Conservation (phyloP, 2,329 filamentous ascomycete genomes). For the Pyrenophora graminea region DNA sequence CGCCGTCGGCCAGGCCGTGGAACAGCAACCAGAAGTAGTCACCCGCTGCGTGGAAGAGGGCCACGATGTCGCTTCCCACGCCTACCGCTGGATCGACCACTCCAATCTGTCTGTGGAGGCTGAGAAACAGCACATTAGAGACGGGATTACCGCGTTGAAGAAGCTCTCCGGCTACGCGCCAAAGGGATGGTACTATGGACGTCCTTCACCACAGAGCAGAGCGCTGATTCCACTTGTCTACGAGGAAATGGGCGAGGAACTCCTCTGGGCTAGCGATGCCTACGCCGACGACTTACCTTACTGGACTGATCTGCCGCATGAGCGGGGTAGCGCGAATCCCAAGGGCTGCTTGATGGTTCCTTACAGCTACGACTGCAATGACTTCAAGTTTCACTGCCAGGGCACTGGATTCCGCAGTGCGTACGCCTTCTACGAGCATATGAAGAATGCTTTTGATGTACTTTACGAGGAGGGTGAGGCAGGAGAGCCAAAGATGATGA, state of each 20-base stretch:
- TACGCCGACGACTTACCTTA: constrained; percentile 62
- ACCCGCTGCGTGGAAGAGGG: constrained; percentile 55
- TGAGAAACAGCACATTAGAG: constrained; percentile 55
- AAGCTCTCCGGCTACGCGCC: constrained; percentile 53
- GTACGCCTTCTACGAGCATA: constrained; percentile 50
- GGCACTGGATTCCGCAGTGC: constrained; percentile 54
- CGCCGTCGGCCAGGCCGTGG: constrained; percentile 55
- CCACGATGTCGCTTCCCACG: constrained; percentile 57
- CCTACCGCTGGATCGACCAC: constrained; percentile 59
- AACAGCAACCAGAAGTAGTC: constrained; percentile 55
- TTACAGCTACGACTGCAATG: constrained; percentile 61
- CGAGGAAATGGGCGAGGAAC: constrained; percentile 57
- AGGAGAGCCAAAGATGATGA: constrained; percentile 55
- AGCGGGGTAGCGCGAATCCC: constrained; percentile 46
- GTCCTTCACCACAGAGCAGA: constrained; percentile 51
- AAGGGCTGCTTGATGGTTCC: constrained; percentile 61
- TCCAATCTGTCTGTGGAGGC: constrained; percentile 52
- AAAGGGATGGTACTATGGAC: constrained; percentile 57
- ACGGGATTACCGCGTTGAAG: constrained; percentile 50
- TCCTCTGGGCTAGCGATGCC: constrained; percentile 56
- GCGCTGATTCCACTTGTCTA: constrained; percentile 57
- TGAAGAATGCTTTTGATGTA: constrained; percentile 59
- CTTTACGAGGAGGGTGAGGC: constrained; percentile 57
- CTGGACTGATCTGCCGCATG: constrained; percentile 59
- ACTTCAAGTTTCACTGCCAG: constrained; percentile 54